Base-by-base conservation (phyloP, 2,329 filamentous ascomycete genomes). In the Aspergillus japonicus region DNA sequence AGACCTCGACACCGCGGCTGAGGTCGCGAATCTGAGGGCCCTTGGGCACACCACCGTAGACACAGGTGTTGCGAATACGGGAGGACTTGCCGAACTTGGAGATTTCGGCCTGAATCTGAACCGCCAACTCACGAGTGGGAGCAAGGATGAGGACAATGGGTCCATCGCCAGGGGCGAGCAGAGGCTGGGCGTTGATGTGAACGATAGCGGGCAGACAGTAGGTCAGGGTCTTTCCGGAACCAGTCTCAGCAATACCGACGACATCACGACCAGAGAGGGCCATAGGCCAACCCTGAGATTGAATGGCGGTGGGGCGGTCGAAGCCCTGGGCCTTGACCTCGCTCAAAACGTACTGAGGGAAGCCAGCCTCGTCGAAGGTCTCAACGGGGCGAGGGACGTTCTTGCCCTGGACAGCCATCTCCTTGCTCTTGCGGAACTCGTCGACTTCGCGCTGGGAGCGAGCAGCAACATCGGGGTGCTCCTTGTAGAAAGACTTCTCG, bases 401-500 rank as follows among this genome's bases (percentile, higher is more conserved):
- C 62, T 68, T 80, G 64, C 95, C 95, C 70, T 89, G 83, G 57
- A 98, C 84, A 50, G 92, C 85, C 78, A 99, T 97, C 72, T 91
- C 84, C 72, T 95, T 87, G 73, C 91, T 87, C 73, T 86, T 87
- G 74, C 95, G 90, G 84, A 96, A 99, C 58, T 88, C 90, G 29
- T 93, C 89, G 59, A 99, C 90, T 64, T 98, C 94, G 58, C 86
- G 85, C 47, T 85, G 76, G 12, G 91, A 87, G 72, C 95, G 91
- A 70, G 78, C 82, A 63, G 87, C 79, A 62, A 99, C 94, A 61
- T 87, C 86, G 33, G 89, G 84, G 74, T 95, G 88, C 80, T 98
- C 95, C 83, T 98, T 96, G 86, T 99, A 99, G 82, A 99, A 99
- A 8, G 91, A 93, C 81, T 99, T 99, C 77, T 99, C 95, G 81